Base-by-base conservation (phyloP, 306 rosid genomes). In the Alnus rubra region DNA sequence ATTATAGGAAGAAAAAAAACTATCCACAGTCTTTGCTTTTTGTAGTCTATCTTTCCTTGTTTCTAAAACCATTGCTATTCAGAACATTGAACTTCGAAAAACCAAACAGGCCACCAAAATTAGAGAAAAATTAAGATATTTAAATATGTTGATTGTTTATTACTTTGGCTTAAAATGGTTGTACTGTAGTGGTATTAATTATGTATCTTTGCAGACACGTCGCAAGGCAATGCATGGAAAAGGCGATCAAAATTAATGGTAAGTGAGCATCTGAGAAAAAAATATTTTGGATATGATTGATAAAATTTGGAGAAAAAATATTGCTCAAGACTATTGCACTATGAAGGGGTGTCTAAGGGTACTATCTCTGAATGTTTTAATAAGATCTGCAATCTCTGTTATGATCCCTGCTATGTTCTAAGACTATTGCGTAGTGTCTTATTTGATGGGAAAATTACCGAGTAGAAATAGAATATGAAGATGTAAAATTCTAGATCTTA, bases 141-240 rank as follows among this genome's bases (percentile, higher is more conserved):
- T 11, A 63, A 4, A 37, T 18, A 42, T 5, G n/a, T 11, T 16
- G 51, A 63, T 42, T 39, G 0, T 67, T 67, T 16, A n/a, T 67
- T 42, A 13, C 10, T 67, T 39, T 16, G 51, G 50, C 51, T 39
- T 13, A 67, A n/a, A 30, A 4, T 59, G 13, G 33, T 1, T 62
- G 37, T 71, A 42, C 49, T 51, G 71, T 42, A 16, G 70, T 23
- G 12, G 1, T 79, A 31, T 51, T 78, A 35, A 64, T 78, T 83
- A 2, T 73, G 19, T 76, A 37, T 80, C 15, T 87, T 65, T 79
- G 86, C 92, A 94, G 97, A 79, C 85, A 76, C 48, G 75, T 71
- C 42, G 67, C 79, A 4, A 62, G 71, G 48, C 81, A 73, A 47
- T 84, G 79, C 64, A 55, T 33, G 28, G 55, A 82, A 69, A 80